Evolutionary conservation across 306 rosid genomes (phyloP), one percentile per base, ranked within the genome.

Genomic region (Dalbergia cultrata): DNA sequence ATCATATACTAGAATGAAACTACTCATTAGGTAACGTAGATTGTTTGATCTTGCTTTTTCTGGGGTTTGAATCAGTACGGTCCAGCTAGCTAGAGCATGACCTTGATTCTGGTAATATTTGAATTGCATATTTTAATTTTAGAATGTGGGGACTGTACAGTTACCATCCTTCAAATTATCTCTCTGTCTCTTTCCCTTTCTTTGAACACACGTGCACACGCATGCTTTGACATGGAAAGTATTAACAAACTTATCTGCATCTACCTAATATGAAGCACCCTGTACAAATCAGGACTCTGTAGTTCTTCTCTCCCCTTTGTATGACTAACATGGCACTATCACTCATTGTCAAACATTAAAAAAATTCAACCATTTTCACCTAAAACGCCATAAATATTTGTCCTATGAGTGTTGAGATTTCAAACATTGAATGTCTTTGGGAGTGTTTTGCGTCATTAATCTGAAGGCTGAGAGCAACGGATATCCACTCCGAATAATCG

Each of bases 161-260:
- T 64, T 63, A 67, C 52, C 49, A 49, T 78, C 66, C 18, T 65
- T 37, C 11, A 44, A 35, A 11, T 43, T 17, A 3, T 34, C 31
- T 75, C 18, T 57, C 26, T 80, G 3, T 71, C 58, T 22, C 3
- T 50, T 26, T 26, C 31, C 31, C 71, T 64, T 39, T 53, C 68
- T 72, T 8, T 16, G 43, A 6, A 69, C 77, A 78, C 87, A 79
- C 85, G 86, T 84, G 86, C 90, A 82, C 74, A 76, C 81, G 83
- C 70, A n/a, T 64, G 35, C 83, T 80, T 80, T 80, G 80, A 82
- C 87, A 77, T 37, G 9, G 62, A 77, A 79, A 68, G 74, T 67
- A 50, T 80, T 76, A 67, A 79, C 70, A 77, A 80, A 74, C 64
- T 58, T 86, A 70, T 75, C 77, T 82, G 69, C 26, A 79, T 64